Base-by-base conservation (phyloP, 208 protist genomes). In the Crithidia sp. region DNA sequence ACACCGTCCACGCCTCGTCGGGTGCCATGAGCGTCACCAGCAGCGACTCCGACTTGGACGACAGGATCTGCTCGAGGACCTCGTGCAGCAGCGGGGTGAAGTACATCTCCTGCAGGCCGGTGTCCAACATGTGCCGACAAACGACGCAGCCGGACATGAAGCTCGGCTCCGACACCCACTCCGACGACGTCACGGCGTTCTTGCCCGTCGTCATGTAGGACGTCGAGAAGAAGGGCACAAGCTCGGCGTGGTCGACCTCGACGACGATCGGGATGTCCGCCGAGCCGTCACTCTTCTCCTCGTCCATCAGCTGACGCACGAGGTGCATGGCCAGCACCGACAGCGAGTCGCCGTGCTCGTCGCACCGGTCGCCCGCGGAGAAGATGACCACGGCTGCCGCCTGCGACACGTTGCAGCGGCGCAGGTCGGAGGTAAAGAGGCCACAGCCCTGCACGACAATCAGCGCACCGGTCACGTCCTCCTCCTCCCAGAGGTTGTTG, bases 91-190 rank as follows among this genome's bases (percentile, higher is more conserved):
- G 71, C 12, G 76, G 71, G 7, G 59, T 76, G 53, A 82, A 82
- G 76, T 76, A 79, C 57, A 67, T 73, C 49, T 85, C 76, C 57
- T 79, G 71, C 45, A 82, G 72, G 6, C 64, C 64, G 41, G 81
- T 81, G 69, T 82, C 81, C 19, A 85, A 72, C 76, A 85, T 85
- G 57, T 78, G 71, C 44, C 81, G 75, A 53, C 76, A 85, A 50
- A 85, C 76, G 40, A 82, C 60, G 62, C 54, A 71, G 50, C 81
- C 81, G 17, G 76, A 81, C 66, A 82, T 78, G 59, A 82, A 85
- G 53, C 67, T 79, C 41, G 81, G 81, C 59, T 85, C 81, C 61
- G 66, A 56, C 44, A 76, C 79, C 79, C 79, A 83, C 45, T 83
- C 74, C 56, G 56, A 73, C 44, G 60, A 63, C 9, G 50, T 63